Evolutionary conservation across 139 green algal species (phyloP), one percentile per base, ranked within the genome.

Genomic region (Micractinium sp.): DNA sequence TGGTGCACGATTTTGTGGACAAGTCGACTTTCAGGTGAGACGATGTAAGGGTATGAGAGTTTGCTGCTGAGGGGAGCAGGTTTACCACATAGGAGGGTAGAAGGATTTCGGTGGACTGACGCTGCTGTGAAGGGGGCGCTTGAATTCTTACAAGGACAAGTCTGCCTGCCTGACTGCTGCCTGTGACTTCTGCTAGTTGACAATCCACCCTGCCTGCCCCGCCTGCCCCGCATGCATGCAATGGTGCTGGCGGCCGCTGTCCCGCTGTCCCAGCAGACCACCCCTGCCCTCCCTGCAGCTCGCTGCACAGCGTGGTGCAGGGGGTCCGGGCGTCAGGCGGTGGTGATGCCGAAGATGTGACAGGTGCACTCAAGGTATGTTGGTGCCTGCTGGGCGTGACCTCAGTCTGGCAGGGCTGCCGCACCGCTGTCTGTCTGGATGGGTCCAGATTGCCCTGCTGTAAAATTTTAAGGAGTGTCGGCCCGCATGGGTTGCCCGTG

Each of bases 1-100:
- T 89, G 60, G 60, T 86, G 19, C 25, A 25, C 22, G 86, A 92
- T 60, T 92, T 92, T 91, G 88, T 91, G 22, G 36, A 81, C 38
- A 84, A 71, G 73, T 31, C 5, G 27, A 38, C 4, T 13, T 85
- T 73, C 47, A 47, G 80, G 47, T 33, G 53, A 29, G 80, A 29
- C 2, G 12, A 13, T n/a, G n/a, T n/a, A n/a, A n/a, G n/a, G n/a
- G n/a, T n/a, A n/a, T n/a, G n/a, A n/a, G n/a, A n/a, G n/a, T n/a
- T n/a, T n/a, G n/a, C n/a, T n/a, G n/a, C n/a, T n/a, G n/a, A n/a
- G n/a, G n/a, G n/a, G n/a, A n/a, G n/a, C n/a, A n/a, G n/a, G n/a
- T n/a, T n/a, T n/a, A n/a, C n/a, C n/a, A n/a, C n/a, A n/a, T n/a
- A n/a, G n/a, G n/a, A n/a, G n/a, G n/a, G n/a, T n/a, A n/a, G n/a